A percentile compares a stretch with the other conserved stretches of the same genome.
Evolutionary conservation across 2,329 filamentous ascomycete genomes (phyloP).

Genomic region (Fusarium illudens): DNA sequence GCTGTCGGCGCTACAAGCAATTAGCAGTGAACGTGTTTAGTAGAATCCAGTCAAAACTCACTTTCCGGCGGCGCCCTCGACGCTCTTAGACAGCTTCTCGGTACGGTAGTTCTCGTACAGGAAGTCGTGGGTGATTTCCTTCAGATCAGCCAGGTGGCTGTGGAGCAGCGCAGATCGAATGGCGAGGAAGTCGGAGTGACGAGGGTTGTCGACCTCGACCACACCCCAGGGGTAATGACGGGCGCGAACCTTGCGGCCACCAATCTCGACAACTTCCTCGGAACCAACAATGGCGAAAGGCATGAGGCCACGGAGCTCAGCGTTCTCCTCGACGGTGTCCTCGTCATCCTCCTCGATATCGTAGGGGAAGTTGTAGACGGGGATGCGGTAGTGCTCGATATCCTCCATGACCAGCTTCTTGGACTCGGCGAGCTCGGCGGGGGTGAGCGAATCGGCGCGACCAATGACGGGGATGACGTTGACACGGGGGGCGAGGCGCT

Average conservation of each 20-base stretch:
- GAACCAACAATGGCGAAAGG: constrained; percentile 98
- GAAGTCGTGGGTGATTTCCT: constrained; percentile 99
- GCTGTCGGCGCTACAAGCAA: constrained; percentile 63
- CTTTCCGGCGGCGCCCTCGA: constrained; percentile 88
- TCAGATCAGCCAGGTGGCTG: constrained; percentile 96
- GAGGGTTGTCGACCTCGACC: constrained; percentile 98
- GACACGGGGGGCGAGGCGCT: constrained; percentile 95
- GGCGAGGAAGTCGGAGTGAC: constrained; percentile 97
- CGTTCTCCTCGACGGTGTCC: constrained; percentile 99
- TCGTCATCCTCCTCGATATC: constrained; percentile 99
- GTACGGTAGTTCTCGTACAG: constrained; percentile 99
- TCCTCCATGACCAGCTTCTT: constrained; percentile 99
- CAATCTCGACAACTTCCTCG: constrained; percentile 93
- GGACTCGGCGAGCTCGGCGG: constrained; percentile 94
- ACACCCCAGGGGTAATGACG: constrained; percentile 99
- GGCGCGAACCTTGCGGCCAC: constrained; percentile 89
- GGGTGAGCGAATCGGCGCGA: constrained; percentile 96
- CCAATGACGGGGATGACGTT: constrained; percentile 99
- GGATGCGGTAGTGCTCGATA: constrained; percentile 99
- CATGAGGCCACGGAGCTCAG: constrained; percentile 96
- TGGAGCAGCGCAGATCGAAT: constrained; percentile 96
- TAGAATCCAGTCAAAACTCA: constrained; percentile 62
- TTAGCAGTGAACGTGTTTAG: constrained; percentile 43
- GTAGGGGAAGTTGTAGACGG: constrained; percentile 99
- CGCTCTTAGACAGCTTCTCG: constrained; percentile 99